Evolutionary conservation across 2,329 filamentous ascomycete species (phyloP), one percentile per base, ranked within the genome.

Genomic region (Fusarium coffeatum): DNA sequence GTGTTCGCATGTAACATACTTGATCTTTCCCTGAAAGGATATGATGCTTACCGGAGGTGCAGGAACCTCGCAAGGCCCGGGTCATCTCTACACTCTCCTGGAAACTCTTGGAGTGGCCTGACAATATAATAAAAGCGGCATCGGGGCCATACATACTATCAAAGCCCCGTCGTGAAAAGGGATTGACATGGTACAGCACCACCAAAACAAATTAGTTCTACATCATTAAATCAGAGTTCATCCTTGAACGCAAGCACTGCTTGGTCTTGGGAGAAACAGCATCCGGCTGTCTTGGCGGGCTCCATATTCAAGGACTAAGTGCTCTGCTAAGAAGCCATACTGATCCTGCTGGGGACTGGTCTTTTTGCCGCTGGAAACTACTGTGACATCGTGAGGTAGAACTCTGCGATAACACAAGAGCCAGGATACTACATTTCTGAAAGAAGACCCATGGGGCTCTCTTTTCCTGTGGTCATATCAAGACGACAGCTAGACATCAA

Each of bases 51-150:
- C 34, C 25, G 34, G 28, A 66, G 3, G 20, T 61, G 16, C 37
- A 61, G 28, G 40, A 46, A 53, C 25, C 42, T 49, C 37, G 5
- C 45, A 43, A 41, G 30, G 43, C 32, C 48, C 55, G 30, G 48
- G 22, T 13, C 48, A 51, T 16, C 23, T 27, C 23, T 37, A n/a
- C 23, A 37, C 8, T 22, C 20, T 34, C 23, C 15, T 22, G 16
- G n/a, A 20, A 27, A 37, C 18, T 51, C 32, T 13, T 15, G 13
- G 9, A 56, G 61, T 75, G 71, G 62, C 68, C 68, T 72, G 71
- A 74, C 32, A 64, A 64, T 53, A 59, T 51, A 25, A 64, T 22
- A 40, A 67, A 72, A 43, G 63, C 67, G 59, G 64, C 64, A 68
- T 72, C 57, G 53, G 59, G 16, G 43, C 48, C 42, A 59, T 37